phyloP scores from a whole-genome alignment of 129 eudicot genomes.

The Calendula officinalis region DNA sequence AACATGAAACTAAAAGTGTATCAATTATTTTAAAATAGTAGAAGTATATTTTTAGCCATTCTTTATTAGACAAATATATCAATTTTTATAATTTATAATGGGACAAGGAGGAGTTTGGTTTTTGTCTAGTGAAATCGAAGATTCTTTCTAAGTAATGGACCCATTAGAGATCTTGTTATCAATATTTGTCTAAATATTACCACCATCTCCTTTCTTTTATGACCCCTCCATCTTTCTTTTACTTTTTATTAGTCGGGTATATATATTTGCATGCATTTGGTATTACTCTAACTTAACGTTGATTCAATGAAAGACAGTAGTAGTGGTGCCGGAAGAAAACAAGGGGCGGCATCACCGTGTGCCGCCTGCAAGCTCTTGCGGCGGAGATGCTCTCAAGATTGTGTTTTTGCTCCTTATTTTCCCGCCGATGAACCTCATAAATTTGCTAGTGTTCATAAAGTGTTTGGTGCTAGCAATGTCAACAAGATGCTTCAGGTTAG shows the following conservation, averaged over 20 bases:
- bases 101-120: slow-evolving; percentile 25
- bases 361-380: slow-evolving; percentile 85
- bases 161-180: slow-evolving; percentile 49
- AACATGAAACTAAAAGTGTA: too few relatives aligned
- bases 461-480: slow-evolving; percentile 96
- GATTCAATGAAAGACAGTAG: slow-evolving; percentile 51
- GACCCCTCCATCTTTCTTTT: slow-evolving; percentile 33
- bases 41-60: too few relatives aligned
- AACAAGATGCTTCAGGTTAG: slow-evolving; percentile 88
- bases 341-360: slow-evolving; percentile 75
- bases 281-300: neutral
- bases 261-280: slow-evolving; percentile 23
- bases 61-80: neutral
- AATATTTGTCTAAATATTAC: slow-evolving; percentile 44
- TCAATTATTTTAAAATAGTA: too few relatives aligned
- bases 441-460: slow-evolving; percentile 86
- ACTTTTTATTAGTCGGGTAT: neutral
- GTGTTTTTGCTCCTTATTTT: slow-evolving; percentile 79
- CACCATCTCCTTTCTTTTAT: slow-evolving; percentile 27
- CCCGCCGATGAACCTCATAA: slow-evolving; percentile 86
- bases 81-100: neutral
- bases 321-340: slow-evolving; percentile 48
- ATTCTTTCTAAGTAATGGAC: slow-evolving; percentile 30
- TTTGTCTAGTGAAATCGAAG: slow-evolving; percentile 48
- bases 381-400: slow-evolving; percentile 72